These are phyloP conservation scores for Stentor coeruleus DNA, from an alignment of 73 alveolate genomes.

Conservation along the genomic window DNA sequence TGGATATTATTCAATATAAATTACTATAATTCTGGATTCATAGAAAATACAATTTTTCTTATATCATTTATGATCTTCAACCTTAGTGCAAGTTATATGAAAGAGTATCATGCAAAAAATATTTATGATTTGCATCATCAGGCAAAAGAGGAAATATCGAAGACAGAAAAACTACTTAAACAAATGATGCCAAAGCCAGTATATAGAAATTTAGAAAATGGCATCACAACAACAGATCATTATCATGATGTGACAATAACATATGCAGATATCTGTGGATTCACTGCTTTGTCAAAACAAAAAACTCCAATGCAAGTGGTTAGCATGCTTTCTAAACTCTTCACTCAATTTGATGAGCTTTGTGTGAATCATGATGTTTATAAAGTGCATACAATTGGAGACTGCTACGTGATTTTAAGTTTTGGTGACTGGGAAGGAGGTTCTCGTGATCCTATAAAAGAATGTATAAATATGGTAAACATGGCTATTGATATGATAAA, in stretches of 20 bases:
- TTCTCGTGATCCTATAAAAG: constrained; percentile 45
- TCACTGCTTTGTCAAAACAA: constrained; percentile 69
- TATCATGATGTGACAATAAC: constrained; percentile 84
- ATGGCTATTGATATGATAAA: constrained; percentile 95
- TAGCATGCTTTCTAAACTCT: constrained; percentile 78
- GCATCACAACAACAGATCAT: constrained; percentile 57
- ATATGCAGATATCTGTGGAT: constrained; percentile 89
- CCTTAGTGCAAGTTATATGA: not conserved
- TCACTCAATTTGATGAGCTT: constrained; percentile 89
- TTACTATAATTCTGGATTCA: not conserved
- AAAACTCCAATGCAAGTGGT: constrained; percentile 92
- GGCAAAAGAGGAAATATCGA: constrained; percentile 33
- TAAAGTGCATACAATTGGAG: constrained; percentile 98
- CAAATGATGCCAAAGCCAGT: constrained; percentile 62
- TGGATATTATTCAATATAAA: not conserved
- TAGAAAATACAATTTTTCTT: not conserved
- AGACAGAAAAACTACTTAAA: constrained; percentile 55
- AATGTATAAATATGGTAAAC: constrained; percentile 83
- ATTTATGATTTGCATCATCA: not conserved
- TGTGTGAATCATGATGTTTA: constrained; percentile 78
- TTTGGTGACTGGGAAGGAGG: constrained; percentile 61
- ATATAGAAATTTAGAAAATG: constrained; percentile 31
- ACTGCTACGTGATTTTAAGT: constrained; percentile 94
- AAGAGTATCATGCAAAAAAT: not conserved
- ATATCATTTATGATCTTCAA: not conserved